These are phyloP conservation scores for Brassica hybrid DNA, from an alignment of 441 rosid genomes.

Conservation along the genomic window DNA sequence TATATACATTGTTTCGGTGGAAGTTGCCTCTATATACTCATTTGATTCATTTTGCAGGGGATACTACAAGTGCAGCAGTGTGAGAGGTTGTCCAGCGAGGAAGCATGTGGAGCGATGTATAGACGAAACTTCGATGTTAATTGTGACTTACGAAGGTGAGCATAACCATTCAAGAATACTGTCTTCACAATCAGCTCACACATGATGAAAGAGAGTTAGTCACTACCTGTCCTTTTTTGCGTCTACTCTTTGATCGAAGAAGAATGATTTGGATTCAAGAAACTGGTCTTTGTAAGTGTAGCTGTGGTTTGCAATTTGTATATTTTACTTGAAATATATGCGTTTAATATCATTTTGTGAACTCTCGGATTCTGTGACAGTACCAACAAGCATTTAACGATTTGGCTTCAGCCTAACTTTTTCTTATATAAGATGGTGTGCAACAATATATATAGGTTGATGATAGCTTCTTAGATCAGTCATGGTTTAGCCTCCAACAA, in stretches of 20 bases:
- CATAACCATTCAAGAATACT: constrained; percentile 56
- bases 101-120: constrained; percentile 67
- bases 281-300: constrained; percentile 9
- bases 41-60: constrained; percentile 50
- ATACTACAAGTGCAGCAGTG: constrained; percentile 74
- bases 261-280: constrained; percentile 20
- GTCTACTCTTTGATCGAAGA: constrained; percentile 32
- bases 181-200: constrained; percentile 60
- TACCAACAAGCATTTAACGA: too few species aligned
- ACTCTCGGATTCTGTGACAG: too few species aligned
- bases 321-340: neutral
- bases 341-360: too few species aligned
- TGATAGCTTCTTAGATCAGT: too few species aligned
- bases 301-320: constrained; percentile 45
- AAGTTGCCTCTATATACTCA: neutral
- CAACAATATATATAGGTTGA: too few species aligned
- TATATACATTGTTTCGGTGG: neutral
- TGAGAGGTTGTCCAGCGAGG: constrained; percentile 79
- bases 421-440: too few species aligned
- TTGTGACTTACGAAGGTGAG: constrained; percentile 63
- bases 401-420: too few species aligned
- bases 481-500: too few species aligned
- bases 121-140: constrained; percentile 58
- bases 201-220: constrained; percentile 40
- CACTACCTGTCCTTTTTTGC: neutral